These are phyloP conservation scores for Tuber borchii DNA, from an alignment of 495 filamentous ascomycete genomes.

Conservation along the genomic window DNA sequence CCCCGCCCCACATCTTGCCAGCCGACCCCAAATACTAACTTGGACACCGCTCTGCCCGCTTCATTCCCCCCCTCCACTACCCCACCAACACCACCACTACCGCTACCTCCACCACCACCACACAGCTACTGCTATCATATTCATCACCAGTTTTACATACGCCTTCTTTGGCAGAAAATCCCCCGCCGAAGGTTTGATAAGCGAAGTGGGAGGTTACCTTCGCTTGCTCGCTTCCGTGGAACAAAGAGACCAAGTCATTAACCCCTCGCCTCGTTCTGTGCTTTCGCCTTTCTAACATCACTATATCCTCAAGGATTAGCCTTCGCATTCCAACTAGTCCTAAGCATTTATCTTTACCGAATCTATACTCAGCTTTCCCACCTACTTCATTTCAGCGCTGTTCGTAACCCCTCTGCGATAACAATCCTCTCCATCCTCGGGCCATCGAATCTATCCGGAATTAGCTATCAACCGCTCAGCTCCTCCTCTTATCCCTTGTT, in stretches of 20 bases:
- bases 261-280: neutral
- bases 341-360: neutral
- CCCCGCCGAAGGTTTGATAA: neutral
- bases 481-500: neutral
- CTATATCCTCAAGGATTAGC: neutral
- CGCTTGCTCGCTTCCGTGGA: neutral
- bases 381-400: neutral
- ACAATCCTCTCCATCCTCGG: conserved; percentile 13
- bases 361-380: neutral
- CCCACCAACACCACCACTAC: conserved; percentile 7
- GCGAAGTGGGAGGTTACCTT: neutral
- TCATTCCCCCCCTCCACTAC: conserved; percentile 9
- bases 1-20: conserved; percentile 12
- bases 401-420: neutral
- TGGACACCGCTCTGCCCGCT: conserved; percentile 4
- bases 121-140: neutral
- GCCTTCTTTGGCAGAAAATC: neutral
- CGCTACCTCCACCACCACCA: neutral
- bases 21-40: neutral
- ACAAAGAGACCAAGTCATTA: neutral
- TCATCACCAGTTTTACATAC: neutral
- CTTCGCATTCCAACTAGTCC: neutral
- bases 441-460: conserved; percentile 7
- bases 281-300: neutral
- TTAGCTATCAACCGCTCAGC: neutral